Base-by-base conservation (phyloP, 2,329 filamentous ascomycete genomes). In the Trichothecium roseum region DNA sequence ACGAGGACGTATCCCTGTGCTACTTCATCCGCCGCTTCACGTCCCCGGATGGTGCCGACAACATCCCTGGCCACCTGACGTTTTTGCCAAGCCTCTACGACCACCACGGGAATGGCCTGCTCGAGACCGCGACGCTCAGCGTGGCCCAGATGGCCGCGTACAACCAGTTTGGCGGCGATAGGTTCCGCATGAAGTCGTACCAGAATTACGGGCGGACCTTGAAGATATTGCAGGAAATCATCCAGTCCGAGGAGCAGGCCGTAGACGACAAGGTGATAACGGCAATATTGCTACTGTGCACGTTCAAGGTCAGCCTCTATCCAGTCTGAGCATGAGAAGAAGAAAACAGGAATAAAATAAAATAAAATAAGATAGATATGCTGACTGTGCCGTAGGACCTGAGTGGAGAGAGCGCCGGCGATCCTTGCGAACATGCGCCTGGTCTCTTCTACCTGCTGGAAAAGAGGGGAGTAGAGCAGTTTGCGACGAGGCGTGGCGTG, bases 11-110 rank as follows among this genome's bases (percentile, higher is more conserved):
- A 8, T 57, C 52, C 9, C 47, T 57, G 2, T 52, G 39, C 27
- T 57, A 57, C 36, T 57, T 57, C n/a, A 39, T 56, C 18, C 45
- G 41, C 20, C 54, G 54, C 9, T 57, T 57, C 30, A 51, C 55
- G 2, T 50, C 54, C 4, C 54, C 53, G 0, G 40, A 50, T 10
- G 45, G 42, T 9, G 34, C 35, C 2, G 53, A 57, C 18, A 49
- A 50, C 2, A 51, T 55, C 8, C 52, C 54, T 0, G 54, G 54
- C 0, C 54, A 57, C 18, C 41, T 57, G 16, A 55, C 42, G 37
- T 56, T 55, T 32, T 47, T 57, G 4, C 53, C 53, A 2, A 34
- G 37, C 15, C 39, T 57, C 4, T 55, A 49, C 30, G 39, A 56
- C 28, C 38, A 46, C 4, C 18, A 47, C 36, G 41, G 46, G 9